Evolutionary conservation across 495 filamentous ascomycete genomes (phyloP), one percentile per base, ranked within the genome.

Genomic region (Daldinia concentrica): DNA sequence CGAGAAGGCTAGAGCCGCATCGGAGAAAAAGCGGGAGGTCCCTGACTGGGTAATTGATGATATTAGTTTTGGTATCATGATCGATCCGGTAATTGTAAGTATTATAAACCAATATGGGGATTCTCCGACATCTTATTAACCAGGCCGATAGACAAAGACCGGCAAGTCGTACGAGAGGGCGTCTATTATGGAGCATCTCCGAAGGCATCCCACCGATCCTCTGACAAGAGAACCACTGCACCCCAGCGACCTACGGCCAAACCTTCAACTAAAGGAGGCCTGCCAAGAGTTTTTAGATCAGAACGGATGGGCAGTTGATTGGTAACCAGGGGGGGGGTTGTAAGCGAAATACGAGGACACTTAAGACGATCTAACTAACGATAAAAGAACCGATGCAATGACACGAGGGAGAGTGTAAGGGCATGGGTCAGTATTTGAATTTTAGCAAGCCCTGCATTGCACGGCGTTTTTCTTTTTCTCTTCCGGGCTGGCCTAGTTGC

Each of bases 301-400:
- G 64, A 97, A 97, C 77, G 95, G 95, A 27, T 98, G 95, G 95
- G 92, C 94, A 17, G 92, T 90, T 8, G 95, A 98, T 76, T 99
- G 91, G 89, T 98, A 81, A 69, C 9, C 9, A 24, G 4, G 19
- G 19, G 6, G 12, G 4, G n/a, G n/a, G 29, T 32, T 8, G 29
- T 22, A 1, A 43, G 15, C 17, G 41, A 19, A 5, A 24, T 19
- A 57, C 2, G 32, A 5, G 9, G 19, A 24, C 14, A 4, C 17
- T 11, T 12, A 17, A 50, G 22, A 51, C 15, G 29, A 24, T 48
- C 22, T 4, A 15, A 48, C 22, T 4, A 15, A 48, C 30, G 5
- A 22, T 50, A 45, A 32, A 58, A 29, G 8, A 8, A 43, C 22
- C 55, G 34, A 43, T 14, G 5, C 37, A 60, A 61, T 1, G 26